Conservation (phyloP, 768 basidiomycete species). For the Russula compacta region DNA sequence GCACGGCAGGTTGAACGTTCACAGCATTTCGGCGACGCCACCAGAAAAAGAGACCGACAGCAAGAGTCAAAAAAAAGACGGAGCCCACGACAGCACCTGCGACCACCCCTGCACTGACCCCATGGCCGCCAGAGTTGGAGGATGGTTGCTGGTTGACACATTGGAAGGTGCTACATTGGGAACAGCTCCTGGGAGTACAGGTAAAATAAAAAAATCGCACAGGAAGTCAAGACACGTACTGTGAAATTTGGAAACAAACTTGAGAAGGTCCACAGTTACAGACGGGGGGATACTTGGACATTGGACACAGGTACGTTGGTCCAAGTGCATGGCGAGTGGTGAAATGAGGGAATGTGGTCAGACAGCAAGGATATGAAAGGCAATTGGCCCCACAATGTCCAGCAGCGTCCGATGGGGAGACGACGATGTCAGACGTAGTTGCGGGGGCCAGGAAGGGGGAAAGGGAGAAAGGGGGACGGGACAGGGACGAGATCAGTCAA, state of each 20-base stretch:
- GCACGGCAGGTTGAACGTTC: constrained; percentile 33
- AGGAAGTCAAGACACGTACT: constrained; percentile 33
- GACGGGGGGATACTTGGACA: constrained; percentile 36
- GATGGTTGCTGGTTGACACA: constrained; percentile 35
- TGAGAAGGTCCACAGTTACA: constrained; percentile 51
- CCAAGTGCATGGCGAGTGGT: constrained; percentile 17
- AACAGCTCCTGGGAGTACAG: constrained; percentile 43
- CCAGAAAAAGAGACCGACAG: constrained; percentile 45
- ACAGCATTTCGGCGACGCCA: constrained; percentile 46
- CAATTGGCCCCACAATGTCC: not conserved
- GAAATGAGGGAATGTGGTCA: constrained; percentile 15
- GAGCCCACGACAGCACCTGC: constrained; percentile 66
- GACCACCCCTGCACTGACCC: constrained; percentile 58
- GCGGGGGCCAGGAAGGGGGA: not conserved
- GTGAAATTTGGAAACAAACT: constrained; percentile 50
- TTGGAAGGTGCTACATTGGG: constrained; percentile 40
- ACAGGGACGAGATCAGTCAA: too few relatives aligned
- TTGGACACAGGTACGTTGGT: constrained; percentile 32
- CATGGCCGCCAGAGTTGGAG: constrained; percentile 22
- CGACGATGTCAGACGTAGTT: not conserved
- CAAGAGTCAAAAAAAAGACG: constrained; percentile 48
- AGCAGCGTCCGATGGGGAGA: not conserved
- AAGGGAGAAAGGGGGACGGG: too few relatives aligned
- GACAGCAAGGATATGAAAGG: not conserved
- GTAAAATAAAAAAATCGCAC: not conserved